These are phyloP conservation scores for Ceratobasidium sp. DNA, from an alignment of 1,284 basidiomycete genomes.

Conservation along the genomic window DNA sequence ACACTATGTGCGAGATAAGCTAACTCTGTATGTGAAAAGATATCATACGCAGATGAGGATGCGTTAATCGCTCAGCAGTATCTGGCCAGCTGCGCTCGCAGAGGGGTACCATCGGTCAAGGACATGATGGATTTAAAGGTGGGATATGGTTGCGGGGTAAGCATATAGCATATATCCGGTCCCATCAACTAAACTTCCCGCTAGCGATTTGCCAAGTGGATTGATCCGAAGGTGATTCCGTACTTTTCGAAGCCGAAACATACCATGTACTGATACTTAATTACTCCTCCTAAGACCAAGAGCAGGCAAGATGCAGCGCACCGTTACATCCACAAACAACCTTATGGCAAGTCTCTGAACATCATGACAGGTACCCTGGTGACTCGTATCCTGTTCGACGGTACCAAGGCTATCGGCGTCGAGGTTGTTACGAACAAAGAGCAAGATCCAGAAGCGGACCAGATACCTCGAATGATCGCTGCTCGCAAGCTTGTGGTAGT, in stretches of 20 bases:
- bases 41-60: background rate
- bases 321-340: slow-evolving; percentile 6
- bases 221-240: background rate
- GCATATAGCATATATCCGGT: too few species aligned
- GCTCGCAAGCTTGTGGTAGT: slow-evolving; percentile 29
- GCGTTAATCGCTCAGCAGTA: background rate
- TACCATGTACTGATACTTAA: background rate
- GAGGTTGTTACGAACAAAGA: slow-evolving; percentile 11
- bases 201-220: slow-evolving; percentile 1
- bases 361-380: slow-evolving; percentile 5
- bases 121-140: slow-evolving; percentile 8
- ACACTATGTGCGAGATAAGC: background rate
- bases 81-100: background rate
- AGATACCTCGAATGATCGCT: background rate
- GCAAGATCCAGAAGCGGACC: slow-evolving; percentile 4
- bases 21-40: background rate
- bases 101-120: slow-evolving; percentile 1
- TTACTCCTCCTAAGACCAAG: background rate
- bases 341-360: background rate
- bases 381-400: slow-evolving; percentile 12
- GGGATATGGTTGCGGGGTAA: background rate
- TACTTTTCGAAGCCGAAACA: too few species aligned
- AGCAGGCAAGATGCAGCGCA: slow-evolving; percentile 8
- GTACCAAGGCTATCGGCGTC: slow-evolving; percentile 10
- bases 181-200: background rate